Base-by-base conservation (phyloP, 495 filamentous ascomycete genomes). In the Tetracladium setigerum region DNA sequence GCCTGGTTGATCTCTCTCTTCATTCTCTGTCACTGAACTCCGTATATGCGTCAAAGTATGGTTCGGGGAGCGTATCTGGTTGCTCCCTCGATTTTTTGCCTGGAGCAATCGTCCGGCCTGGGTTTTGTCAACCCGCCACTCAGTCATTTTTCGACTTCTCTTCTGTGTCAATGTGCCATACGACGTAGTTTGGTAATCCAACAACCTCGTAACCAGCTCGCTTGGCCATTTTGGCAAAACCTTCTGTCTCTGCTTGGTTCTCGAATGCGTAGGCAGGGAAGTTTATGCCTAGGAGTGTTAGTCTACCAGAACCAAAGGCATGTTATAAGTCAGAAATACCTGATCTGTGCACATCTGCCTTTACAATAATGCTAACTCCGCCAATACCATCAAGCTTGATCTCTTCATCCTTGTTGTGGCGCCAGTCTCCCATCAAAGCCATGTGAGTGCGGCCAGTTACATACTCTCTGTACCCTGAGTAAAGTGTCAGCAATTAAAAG, bases 121-220 rank as follows among this genome's bases (percentile, higher is more conserved):
- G 22, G 22, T 27, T 27, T 27, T 7, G 22, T 27, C 3, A 7
- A 27, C 22, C 22, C 22, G 7, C 7, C 7, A 27, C 22, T 27
- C 22, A 27, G 22, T 27, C 44, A 61, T 98, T 96, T 3, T 91
- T 92, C 10, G 81, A 78, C 73, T 96, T 96, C 73, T 97, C 92
- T 35, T 95, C 81, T n/a, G 92, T 98, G 63, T 98, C 92, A 55
- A 96, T 88, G 64, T 98, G 92, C 92, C 92, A 98, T 38, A 98
- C 89, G 38, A 98, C 81, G 63, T 98, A 98, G 67, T 98, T 98
- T 47, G 92, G 94, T 42, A 98, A 73, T 30, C 92, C 92, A 47
- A 84, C 74, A 31, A 98, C 92, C 59, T 87, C 74, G 66, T 96
- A 97, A 36, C 91, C 91, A 31, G 92, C 92, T 53, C 91, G 78